Evolutionary conservation across 169 alveolate genomes (phyloP), one percentile per base, ranked within the genome.

Genomic region (Plasmodium berghei): DNA sequence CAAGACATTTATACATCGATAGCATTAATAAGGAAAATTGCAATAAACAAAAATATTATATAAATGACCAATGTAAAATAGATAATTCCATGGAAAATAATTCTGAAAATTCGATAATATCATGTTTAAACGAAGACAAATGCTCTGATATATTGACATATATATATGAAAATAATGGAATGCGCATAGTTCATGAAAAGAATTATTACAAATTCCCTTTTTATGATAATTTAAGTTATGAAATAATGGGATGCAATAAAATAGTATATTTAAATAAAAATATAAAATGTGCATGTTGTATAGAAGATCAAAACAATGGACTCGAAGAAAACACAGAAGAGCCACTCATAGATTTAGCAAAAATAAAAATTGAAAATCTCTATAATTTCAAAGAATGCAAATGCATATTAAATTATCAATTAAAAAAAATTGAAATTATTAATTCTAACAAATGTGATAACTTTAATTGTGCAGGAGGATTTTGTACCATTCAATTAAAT

Each of bases 21-120:
- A 77, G 89, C 59, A 18, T 34, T 20, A 54, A 54, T 10, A 34
- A 28, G 69, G 77, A 66, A 63, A 77, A 26, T 10, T 64, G 89
- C 26, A 64, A 16, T 58, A 77, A 26, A 18, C 63, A 75, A 28
- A 77, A 42, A 24, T 77, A 77, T 26, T 64, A 77, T 45, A 58
- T 77, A 62, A 77, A 77, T 63, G 70, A 77, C 22, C 24, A 77
- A 26, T 77, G 89, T 26, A 56, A 77, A 77, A 77, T 77, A 22
- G 54, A 63, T 77, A 40, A 64, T 28, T 10, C 59, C 40, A 34
- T 52, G 14, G 62, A 48, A 63, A 63, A 48, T 26, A n/a, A 52
- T 22, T 62, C 48, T 64, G 75, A 63, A 18, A 63, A 77, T 49
- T 52, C 49, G 46, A 42, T 5, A 8, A 70, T 9, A 12, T 26